A percentile compares a stretch with the other conserved stretches of the same genome.
Evolutionary conservation across 768 basidiomycete genomes (phyloP).

Genomic region (Gyrodon lividus): DNA sequence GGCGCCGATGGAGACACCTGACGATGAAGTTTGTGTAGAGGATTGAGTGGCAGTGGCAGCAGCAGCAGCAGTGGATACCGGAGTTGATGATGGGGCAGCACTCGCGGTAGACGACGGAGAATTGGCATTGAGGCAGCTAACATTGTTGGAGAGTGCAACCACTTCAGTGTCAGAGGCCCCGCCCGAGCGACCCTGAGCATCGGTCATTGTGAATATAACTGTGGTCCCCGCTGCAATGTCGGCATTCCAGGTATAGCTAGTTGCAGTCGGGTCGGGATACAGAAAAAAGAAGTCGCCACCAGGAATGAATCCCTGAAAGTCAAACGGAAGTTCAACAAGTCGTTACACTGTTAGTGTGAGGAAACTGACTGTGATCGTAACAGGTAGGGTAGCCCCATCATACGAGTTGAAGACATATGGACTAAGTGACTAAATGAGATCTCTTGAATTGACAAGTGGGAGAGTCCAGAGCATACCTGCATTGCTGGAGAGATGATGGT

Average conservation of each 20-base stretch:
- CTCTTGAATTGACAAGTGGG: neutral
- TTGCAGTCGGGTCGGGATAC: conserved; percentile 34
- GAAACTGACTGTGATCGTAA: conserved; percentile 50
- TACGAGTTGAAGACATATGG: conserved; percentile 49
- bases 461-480: conserved; percentile 43
- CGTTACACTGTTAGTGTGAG: neutral
- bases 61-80: conserved; percentile 8
- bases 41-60: conserved; percentile 17
- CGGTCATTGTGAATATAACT: conserved; percentile 56
- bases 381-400: conserved; percentile 46
- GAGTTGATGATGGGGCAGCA: conserved; percentile 23
- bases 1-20: conserved; percentile 41
- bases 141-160: conserved; percentile 48
- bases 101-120: conserved; percentile 56
- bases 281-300: conserved; percentile 53
- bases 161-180: conserved; percentile 55
- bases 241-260: conserved; percentile 52
- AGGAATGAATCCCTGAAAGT: conserved; percentile 57
- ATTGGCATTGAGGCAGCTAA: conserved; percentile 47
- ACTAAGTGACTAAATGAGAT: conserved; percentile 29
- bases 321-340: neutral
- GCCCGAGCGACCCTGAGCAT: conserved; percentile 50
- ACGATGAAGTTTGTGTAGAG: conserved; percentile 14
- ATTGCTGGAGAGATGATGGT: conserved; percentile 57
- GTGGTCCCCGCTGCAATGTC: conserved; percentile 58